Evolutionary conservation across 768 basidiomycete genomes (phyloP), one percentile per base, ranked within the genome.

Genomic region (Tricholomella constricta): DNA sequence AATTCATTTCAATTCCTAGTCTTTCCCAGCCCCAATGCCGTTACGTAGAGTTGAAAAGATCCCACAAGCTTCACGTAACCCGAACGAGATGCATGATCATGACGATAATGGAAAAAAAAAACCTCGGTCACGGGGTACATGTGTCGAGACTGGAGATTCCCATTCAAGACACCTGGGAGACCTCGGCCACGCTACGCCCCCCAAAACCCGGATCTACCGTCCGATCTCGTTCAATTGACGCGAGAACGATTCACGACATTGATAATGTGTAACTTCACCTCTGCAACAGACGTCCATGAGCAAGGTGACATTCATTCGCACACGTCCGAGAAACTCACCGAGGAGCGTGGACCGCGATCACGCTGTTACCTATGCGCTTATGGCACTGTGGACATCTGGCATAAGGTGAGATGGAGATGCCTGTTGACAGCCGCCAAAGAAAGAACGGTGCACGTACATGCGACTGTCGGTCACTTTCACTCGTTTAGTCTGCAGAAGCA

Each of bases 221-320:
- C 65, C 56, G 27, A 61, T 70, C 55, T 81, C 78, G 40, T 76
- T 77, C 48, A 88, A 62, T 51, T 72, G 79, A 44, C 69, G 73
- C 9, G 90, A 75, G 65, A 94, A 97, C 0, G 80, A 78, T 65
- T 97, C 95, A 23, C 94, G 87, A 65, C 95, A 98, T 56, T 96
- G 91, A 67, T 95, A 94, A 70, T 98, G 96, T 0, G 94, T 98
- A 2, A 97, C 95, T 71, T 96, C 93, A 8, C 95, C 95, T 44
- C 94, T 97, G 61, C 31, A 47, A 3, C 2, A 52, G 48, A 22
- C 6, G 3, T 26, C 26, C 7, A 35, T 26, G 26, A 38, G 17
- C 42, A 31, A 11, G 17, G 29, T 19, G 25, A 27, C 38, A 3
- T 14, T 34, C 42, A 19, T 23, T 6, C 27, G 50, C 11, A n/a